These are phyloP conservation scores for Annulohypoxylon truncatum DNA, from an alignment of 2,329 filamentous ascomycete species.

Conservation along the genomic window DNA sequence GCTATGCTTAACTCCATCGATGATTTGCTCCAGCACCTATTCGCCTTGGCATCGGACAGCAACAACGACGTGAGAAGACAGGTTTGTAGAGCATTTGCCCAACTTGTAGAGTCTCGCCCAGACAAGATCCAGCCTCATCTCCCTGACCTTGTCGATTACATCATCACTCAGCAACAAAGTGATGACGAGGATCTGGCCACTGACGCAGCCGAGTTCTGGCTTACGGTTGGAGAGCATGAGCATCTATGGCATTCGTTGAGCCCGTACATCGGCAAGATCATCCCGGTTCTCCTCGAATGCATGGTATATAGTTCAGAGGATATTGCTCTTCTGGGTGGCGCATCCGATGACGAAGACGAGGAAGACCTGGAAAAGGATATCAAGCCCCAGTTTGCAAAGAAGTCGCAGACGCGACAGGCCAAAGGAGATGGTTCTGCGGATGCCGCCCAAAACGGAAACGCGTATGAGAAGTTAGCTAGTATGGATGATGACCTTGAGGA, in stretches of 20 bases:
- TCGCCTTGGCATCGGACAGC: constrained; percentile 80
- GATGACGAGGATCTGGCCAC: constrained; percentile 91
- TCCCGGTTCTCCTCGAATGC: constrained; percentile 89
- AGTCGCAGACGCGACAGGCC: constrained; percentile 67
- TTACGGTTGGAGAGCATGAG: constrained; percentile 89
- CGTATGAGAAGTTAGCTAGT: constrained; percentile 64
- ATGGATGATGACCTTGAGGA: constrained; percentile 86
- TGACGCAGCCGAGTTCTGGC: constrained; percentile 97
- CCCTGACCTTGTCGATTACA: constrained; percentile 89
- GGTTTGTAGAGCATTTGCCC: constrained; percentile 92
- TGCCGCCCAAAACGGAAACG: constrained; percentile 63
- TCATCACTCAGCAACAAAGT: constrained; percentile 87
- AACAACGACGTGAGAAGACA: constrained; percentile 87
- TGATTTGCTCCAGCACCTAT: constrained; percentile 82
- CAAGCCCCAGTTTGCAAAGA: constrained; percentile 89
- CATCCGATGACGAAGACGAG: constrained; percentile 88
- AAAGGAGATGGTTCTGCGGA: constrained; percentile 65
- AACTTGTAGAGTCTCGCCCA: constrained; percentile 89
- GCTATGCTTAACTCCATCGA: constrained; percentile 86
- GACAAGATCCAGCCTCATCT: constrained; percentile 93
- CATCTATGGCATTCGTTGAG: constrained; percentile 79
- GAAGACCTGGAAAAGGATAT: constrained; percentile 93
- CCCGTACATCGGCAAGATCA: constrained; percentile 84
- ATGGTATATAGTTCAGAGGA: constrained; percentile 98
- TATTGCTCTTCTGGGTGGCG: constrained; percentile 83